phyloP scores from a whole-genome alignment of 1,139 yeast genomes.

The Williopsis jadinii region DNA sequence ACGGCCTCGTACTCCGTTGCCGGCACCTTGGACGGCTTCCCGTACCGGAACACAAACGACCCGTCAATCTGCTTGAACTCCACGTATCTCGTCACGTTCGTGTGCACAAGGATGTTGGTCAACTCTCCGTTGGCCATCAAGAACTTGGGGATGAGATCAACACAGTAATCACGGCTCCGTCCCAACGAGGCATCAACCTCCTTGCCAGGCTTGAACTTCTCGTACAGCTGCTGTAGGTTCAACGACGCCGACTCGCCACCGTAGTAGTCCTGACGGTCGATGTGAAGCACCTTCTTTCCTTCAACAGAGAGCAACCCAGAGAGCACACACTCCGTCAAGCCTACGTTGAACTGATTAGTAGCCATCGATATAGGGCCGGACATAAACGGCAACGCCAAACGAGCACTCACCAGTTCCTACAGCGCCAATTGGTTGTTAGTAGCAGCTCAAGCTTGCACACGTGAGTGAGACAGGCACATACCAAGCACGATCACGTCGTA shows the following conservation, averaged over 20 bases:
- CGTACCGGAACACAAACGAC: slow-evolving; percentile 79
- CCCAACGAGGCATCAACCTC: slow-evolving; percentile 71
- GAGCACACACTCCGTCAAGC: slow-evolving; percentile 91
- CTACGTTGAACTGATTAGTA: slow-evolving; percentile 26
- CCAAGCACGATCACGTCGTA: slow-evolving; percentile 89
- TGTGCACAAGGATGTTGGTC: slow-evolving; percentile 89
- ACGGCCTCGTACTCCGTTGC: slow-evolving; percentile 88
- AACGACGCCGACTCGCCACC: slow-evolving; percentile 69
- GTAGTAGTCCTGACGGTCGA: slow-evolving; percentile 93
- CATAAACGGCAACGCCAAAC: too few relatives aligned
- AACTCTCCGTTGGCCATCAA: slow-evolving; percentile 97
- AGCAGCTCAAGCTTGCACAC: background rate
- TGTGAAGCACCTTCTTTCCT: slow-evolving; percentile 93
- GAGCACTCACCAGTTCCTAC: slow-evolving; percentile 17
- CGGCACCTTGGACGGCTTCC: slow-evolving; percentile 90
- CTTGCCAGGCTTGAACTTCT: slow-evolving; percentile 67
- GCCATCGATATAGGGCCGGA: too few relatives aligned
- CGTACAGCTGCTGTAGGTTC: slow-evolving; percentile 45
- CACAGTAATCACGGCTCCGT: slow-evolving; percentile 96
- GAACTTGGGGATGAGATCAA: slow-evolving; percentile 93
- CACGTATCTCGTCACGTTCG: slow-evolving; percentile 91
- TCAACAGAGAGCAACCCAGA: slow-evolving; percentile 93
- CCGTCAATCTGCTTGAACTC: slow-evolving; percentile 96
- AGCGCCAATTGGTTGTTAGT: background rate
- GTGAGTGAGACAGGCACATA: slow-evolving; percentile 4